phyloP scores from a whole-genome alignment of 306 rosid genomes.

The Alnus rubra region DNA sequence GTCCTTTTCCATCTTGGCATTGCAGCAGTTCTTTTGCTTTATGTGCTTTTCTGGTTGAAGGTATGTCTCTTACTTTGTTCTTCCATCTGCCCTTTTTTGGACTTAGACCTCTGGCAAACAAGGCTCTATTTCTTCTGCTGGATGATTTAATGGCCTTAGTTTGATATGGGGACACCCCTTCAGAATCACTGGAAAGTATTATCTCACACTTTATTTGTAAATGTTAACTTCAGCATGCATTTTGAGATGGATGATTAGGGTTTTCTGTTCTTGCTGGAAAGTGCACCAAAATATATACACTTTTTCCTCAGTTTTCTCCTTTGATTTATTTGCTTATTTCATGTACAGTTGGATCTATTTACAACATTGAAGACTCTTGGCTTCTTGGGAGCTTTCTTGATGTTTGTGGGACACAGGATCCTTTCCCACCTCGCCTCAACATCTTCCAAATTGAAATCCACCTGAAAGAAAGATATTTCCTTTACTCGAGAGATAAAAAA shows the following conservation, averaged over 20 bases:
- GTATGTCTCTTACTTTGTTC: conserved; percentile 39
- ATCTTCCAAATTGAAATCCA: conserved; percentile 88
- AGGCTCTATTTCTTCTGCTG: not conserved
- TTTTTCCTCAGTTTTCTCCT: not conserved
- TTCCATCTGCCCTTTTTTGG: not conserved
- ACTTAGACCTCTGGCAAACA: not conserved
- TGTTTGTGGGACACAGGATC: conserved; percentile 85
- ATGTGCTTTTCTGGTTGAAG: conserved; percentile 92
- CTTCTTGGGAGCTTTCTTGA: conserved; percentile 65
- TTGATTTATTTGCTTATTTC: conserved; percentile 15
- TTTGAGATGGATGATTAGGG: conserved; percentile 1
- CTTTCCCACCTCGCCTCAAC: conserved; percentile 84
- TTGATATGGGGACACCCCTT: not conserved
- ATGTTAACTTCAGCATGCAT: not conserved
- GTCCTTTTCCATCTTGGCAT: conserved; percentile 73
- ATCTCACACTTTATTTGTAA: not conserved
- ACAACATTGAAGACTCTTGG: conserved; percentile 80
- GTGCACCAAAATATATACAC: not conserved
- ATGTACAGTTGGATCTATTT: conserved; percentile 86
- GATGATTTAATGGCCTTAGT: too few species aligned
- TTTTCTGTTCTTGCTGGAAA: not conserved
- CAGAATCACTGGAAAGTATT: not conserved
- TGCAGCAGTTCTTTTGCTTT: conserved; percentile 80
- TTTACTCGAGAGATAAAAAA: conserved; percentile 28
- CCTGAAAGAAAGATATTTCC: conserved; percentile 47